Evolutionary conservation across 2,329 filamentous ascomycete species (phyloP).

Genomic region (Aspergillus fijiensis): DNA sequence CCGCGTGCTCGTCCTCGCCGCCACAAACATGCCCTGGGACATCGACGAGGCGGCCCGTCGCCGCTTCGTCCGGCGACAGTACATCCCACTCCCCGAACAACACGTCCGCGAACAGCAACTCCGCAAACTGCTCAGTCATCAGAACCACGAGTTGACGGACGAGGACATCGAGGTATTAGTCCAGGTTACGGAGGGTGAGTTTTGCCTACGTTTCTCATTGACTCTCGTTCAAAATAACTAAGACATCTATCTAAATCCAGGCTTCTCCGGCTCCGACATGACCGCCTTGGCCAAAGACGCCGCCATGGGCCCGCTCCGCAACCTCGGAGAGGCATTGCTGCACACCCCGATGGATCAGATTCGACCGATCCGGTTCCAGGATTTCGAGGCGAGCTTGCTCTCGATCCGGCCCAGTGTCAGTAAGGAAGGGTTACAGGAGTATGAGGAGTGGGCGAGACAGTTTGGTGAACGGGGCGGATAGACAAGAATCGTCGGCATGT

Average conservation of each 20-base stretch:
- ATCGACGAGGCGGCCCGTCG: constrained; percentile 93
- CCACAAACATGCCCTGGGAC: constrained; percentile 95
- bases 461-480: constrained; percentile 89
- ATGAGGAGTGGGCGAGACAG: constrained; percentile 90
- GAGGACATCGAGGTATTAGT: constrained; percentile 73
- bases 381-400: constrained; percentile 79
- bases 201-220: not conserved
- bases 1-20: constrained; percentile 86
- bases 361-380: constrained; percentile 74
- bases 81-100: constrained; percentile 88
- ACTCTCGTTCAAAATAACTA: too few species aligned
- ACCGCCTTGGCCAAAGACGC: constrained; percentile 96
- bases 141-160: constrained; percentile 76
- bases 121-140: constrained; percentile 74
- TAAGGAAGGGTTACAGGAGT: constrained; percentile 77
- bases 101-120: constrained; percentile 78
- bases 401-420: constrained; percentile 91
- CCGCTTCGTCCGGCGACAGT: constrained; percentile 88
- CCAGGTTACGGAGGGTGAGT: constrained; percentile 74
- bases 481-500: not conserved
- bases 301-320: constrained; percentile 91
- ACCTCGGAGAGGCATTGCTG: constrained; percentile 82
- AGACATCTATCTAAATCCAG: constrained; percentile 46
- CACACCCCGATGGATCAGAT: constrained; percentile 95
- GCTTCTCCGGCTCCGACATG: constrained; percentile 97